Evolutionary conservation across 2,329 filamentous ascomycete genomes (phyloP).

Genomic region (Graphilbum fragrans): DNA sequence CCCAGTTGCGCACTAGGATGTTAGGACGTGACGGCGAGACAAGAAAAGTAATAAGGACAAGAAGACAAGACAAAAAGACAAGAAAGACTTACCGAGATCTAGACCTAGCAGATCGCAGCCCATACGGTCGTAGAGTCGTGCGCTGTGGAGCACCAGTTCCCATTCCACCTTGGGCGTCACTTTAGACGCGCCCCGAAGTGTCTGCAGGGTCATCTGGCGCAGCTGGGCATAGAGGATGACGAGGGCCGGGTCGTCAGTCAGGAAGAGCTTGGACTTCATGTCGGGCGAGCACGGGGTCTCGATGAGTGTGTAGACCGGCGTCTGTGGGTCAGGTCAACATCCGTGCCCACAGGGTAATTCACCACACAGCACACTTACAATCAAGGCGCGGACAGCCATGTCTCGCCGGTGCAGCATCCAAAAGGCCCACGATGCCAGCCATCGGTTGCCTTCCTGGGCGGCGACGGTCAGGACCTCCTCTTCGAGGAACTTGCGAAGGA

Average conservation of each 20-base stretch:
- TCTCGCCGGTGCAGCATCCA: slow-evolving; percentile 78
- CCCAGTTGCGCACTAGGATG: slow-evolving; percentile 57
- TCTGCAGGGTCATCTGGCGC: slow-evolving; percentile 69
- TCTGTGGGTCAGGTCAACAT: slow-evolving; percentile 29
- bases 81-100: slow-evolving; percentile 51
- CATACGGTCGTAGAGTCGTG: slow-evolving; percentile 77
- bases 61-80: too few relatives aligned
- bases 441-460: slow-evolving; percentile 72
- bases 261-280: slow-evolving; percentile 64
- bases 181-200: slow-evolving; percentile 72
- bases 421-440: slow-evolving; percentile 92
- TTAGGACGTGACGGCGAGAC: too few relatives aligned
- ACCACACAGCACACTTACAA: slow-evolving; percentile 42
- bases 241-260: slow-evolving; percentile 83
- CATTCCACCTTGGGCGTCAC: slow-evolving; percentile 70
- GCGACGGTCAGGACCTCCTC: slow-evolving; percentile 71
- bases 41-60: too few relatives aligned
- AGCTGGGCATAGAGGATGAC: slow-evolving; percentile 81
- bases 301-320: slow-evolving; percentile 64
- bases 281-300: slow-evolving; percentile 57
- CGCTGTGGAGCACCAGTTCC: slow-evolving; percentile 81
- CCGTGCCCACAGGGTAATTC: background rate
- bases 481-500: slow-evolving; percentile 61
- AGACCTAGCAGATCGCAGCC: slow-evolving; percentile 84
- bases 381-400: slow-evolving; percentile 71